Base-by-base conservation (phyloP, 2,329 filamentous ascomycete species). In the Fusarium denticulatum region DNA sequence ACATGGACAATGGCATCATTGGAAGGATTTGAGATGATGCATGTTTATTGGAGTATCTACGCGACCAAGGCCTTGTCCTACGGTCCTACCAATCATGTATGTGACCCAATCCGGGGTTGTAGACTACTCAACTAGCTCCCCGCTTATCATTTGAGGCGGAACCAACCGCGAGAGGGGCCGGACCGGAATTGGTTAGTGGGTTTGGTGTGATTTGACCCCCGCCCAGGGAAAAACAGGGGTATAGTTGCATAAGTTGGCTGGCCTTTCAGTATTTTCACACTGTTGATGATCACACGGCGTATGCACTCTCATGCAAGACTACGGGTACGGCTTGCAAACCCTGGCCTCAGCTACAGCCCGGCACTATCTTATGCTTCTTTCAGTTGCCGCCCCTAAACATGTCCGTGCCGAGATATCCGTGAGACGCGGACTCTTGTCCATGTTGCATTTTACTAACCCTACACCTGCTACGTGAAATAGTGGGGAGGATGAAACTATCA, bases 311-410 rank as follows among this genome's bases (percentile, higher is more conserved):
- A 9, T 37, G 32, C 34, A 53, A 53, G 24, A 28, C 5, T 37
- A 26, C 20, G 24, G 24, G 34, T 37, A 37, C 50, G 24, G 18
- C 20, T 53, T 7, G 50, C 34, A 37, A 53, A 39, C 14, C 50
- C 34, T 39, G 34, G 34, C 30, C 18, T 20, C 11, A 18, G n/a
- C 14, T 20, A 3, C 13, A 20, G 16, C 40, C 40, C 40, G 40
- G n/a, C 24, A 26, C 56, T 58, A 58, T 58, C 56, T 58, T 58
- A 58, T 58, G 56, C 56, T 58, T 58, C 56, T 49, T 49, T 47
- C 24, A 26, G 16, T 58, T 49, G 40, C 42, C 42, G 56, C 56
- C 32, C 24, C 56, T 59, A 50, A 18, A 2, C 10, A 28, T 2
- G 13, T 7, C 24, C 20, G n/a, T 59, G 56, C 56, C 56, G 56